These are phyloP conservation scores for Hondaea fermentalgiana DNA, from an alignment of 108 stramenopile species.

Conservation along the genomic window DNA sequence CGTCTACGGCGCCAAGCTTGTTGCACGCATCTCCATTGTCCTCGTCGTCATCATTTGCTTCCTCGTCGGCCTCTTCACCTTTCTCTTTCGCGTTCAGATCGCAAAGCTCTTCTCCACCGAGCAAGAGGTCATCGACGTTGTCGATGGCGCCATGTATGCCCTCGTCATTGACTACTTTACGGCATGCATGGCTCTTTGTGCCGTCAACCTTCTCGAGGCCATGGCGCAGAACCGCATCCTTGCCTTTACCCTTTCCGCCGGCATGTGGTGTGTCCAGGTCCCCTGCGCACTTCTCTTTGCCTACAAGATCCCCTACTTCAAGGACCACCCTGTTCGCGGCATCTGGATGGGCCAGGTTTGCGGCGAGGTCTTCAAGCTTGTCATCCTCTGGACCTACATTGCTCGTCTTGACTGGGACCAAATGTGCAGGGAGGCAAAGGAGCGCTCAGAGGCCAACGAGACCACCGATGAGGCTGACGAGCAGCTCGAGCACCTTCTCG, in stretches of 20 bases:
- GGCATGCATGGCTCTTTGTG: background rate
- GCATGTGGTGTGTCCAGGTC: constrained; percentile 20
- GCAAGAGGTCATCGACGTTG: background rate
- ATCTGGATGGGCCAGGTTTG: constrained; percentile 17
- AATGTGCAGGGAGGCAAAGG: background rate
- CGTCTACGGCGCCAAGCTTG: constrained; percentile 1
- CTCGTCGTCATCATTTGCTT: constrained; percentile 14
- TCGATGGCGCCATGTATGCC: constrained; percentile 6
- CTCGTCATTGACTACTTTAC: constrained; percentile 13
- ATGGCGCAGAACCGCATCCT: constrained; percentile 21
- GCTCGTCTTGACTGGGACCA: background rate
- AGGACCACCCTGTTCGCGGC: background rate
- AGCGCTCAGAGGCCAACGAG: constrained; percentile 8
- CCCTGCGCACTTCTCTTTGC: constrained; percentile 5
- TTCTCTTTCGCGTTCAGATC: background rate
- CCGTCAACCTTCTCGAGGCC: constrained; percentile 5
- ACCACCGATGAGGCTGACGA: background rate
- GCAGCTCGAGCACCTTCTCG: constrained; percentile 14
- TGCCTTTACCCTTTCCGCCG: background rate
- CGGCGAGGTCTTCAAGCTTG: constrained; percentile 16
- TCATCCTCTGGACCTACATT: background rate
- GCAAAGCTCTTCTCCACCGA: constrained; percentile 16
- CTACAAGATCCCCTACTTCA: background rate
- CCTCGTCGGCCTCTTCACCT: constrained; percentile 6
- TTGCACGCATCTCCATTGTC: background rate